Evolutionary conservation across 768 basidiomycete genomes (phyloP).

Genomic region (Termitomyces eurrhizus): DNA sequence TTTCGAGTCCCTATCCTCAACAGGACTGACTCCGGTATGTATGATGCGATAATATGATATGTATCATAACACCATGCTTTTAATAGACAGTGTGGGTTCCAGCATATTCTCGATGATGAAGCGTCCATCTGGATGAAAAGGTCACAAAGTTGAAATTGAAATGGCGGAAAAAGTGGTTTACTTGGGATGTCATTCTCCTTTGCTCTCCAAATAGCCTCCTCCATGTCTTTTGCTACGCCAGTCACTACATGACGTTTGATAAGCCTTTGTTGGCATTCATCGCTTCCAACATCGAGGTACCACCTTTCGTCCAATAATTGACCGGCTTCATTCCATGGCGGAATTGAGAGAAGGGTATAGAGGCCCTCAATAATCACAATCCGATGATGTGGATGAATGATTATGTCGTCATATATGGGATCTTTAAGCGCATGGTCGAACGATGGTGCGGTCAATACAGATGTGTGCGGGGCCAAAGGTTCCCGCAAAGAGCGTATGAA

Average conservation of each 20-base stretch:
- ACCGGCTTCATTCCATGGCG: conserved; percentile 70
- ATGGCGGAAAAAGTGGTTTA: conserved; percentile 25
- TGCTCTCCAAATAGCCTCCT: conserved; percentile 69
- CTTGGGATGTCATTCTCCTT: conserved; percentile 77
- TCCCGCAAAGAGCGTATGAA: conserved; percentile 60
- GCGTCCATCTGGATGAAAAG: conserved; percentile 34
- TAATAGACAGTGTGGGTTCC: conserved; percentile 39
- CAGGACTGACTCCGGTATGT: no score
- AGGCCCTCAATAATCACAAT: conserved; percentile 87
- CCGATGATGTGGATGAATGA: conserved; percentile 60
- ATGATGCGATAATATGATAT: no score
- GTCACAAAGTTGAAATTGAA: not conserved
- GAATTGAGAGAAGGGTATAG: conserved; percentile 74
- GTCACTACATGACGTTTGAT: conserved; percentile 73
- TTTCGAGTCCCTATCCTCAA: no score
- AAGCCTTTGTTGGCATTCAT: conserved; percentile 55
- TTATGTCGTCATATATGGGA: conserved; percentile 57
- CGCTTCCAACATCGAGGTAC: conserved; percentile 59
- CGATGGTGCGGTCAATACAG: conserved; percentile 63
- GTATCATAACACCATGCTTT: conserved; percentile 18
- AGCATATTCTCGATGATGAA: conserved; percentile 43
- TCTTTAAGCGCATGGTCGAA: conserved; percentile 91
- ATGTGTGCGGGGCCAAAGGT: conserved; percentile 20
- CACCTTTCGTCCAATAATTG: conserved; percentile 72
- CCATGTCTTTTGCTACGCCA: conserved; percentile 62